Base-by-base conservation (phyloP, 495 filamentous ascomycete species). In the Aspergillus coremiiformis region DNA sequence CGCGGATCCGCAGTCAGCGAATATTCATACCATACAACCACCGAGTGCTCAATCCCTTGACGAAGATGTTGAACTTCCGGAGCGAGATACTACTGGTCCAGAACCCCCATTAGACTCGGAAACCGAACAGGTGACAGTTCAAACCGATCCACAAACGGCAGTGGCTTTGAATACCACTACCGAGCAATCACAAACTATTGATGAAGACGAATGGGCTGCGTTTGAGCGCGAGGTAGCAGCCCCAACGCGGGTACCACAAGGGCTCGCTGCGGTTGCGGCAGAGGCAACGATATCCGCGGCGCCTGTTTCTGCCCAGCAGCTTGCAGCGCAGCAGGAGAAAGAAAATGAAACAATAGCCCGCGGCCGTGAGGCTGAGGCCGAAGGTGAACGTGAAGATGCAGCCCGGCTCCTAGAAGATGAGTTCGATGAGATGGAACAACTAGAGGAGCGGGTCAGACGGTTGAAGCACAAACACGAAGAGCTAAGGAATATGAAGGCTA, bases 391-490 rank as follows among this genome's bases (percentile, higher is more conserved):
- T 20, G 90, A 96, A 60, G 90, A 95, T 60, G 90, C 91, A 4
- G 84, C 82, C 19, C 78, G 86, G 43, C 79, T 84, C 49, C 66
- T 96, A 51, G 84, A 92, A 65, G 84, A 87, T 51, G 93, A 98
- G 66, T 89, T 97, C 64, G 93, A 95, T 47, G 84, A 93, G 63
- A 96, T 97, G 92, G 89, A 93, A 63, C 82, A 82, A 48, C 77
- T 96, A 41, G 93, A 96, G 67, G 82, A 83, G 57, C 78, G 91
- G 33, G 86, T 95, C 7, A 73, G 76, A 59, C 80, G 76, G 59
- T 66, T 98, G 53, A 86, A 90, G 60, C 86, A 91, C 58, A 82
- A 73, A 63, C 72, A 80, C 48, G 83, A 86, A 56, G 70, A 76
- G 39, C 56, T 86, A 41, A 82, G 78, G 61, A 63, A 70, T 39